Evolutionary conservation across 2,329 filamentous ascomycete genomes (phyloP), one percentile per base, ranked within the genome.

Genomic region (Sclerotinia trifoliorum): DNA sequence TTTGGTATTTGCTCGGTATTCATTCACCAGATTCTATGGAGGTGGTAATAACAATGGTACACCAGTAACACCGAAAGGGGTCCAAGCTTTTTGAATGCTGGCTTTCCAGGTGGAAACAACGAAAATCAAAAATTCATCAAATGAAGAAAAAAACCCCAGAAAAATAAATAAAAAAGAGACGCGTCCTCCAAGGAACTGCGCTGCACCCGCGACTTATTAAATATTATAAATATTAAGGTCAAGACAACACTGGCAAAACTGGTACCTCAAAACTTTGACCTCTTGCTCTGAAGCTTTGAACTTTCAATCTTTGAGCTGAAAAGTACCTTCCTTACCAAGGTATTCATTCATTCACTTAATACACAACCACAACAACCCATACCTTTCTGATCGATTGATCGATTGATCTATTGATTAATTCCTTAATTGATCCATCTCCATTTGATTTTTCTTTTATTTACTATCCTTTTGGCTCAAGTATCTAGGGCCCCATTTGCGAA

Each of bases 141-240:
- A 39, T 39, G 8, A 39, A 39, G 2, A 13, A 39, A 39, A 13
- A 13, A 11, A 39, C n/a, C n/a, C n/a, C n/a, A 39, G 13, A 13
- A n/a, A 55, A 32, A 32, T 55, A 19, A 5, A 35, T 5, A 35
- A 35, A 35, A 26, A 32, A 55, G 32, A 54, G 21, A 39, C 54
- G 54, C 54, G 54, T 56, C 54, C 29, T 29, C 32, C 54, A 56
- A 55, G 55, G 55, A 57, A 39, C 55, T 42, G 42, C 55, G 24
- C 55, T 42, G 42, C 55, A 57, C 11, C 17, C 55, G 55, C 55
- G 55, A 57, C 55, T 42, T n/a, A 0, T 39, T 32, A 32, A 32
- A 5, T 32, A 32, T 32, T 6, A 6, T n/a, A n/a, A n/a, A n/a
- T n/a, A n/a, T n/a, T 29, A 29, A 35, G 19, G 39, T 39, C 8